Evolutionary conservation across 768 basidiomycete genomes (phyloP).

Genomic region (Mrakia gelida): DNA sequence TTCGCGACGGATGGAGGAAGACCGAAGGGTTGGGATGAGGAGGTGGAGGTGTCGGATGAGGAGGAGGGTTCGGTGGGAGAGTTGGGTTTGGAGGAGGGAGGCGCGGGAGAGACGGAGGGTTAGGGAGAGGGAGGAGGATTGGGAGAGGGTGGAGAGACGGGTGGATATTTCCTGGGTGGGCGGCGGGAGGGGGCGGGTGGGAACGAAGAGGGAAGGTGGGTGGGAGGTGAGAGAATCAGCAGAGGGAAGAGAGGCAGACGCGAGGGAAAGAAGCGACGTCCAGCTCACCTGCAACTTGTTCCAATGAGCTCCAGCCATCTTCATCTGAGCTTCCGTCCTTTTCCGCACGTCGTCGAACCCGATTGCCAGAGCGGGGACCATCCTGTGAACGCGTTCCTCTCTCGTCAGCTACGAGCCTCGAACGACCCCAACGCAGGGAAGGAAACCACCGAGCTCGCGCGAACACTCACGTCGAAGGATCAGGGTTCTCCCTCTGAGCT

Average conservation of each 20-base stretch:
- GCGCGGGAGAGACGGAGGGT: conserved; percentile 30
- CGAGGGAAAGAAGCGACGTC: conserved; percentile 27
- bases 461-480: conserved; percentile 41
- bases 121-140: conserved; percentile 26
- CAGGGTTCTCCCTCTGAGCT: conserved; percentile 42
- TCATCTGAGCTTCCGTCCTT: conserved; percentile 41
- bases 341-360: conserved; percentile 43
- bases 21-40: conserved; percentile 40
- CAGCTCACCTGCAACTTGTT: conserved; percentile 39
- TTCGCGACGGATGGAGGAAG: conserved; percentile 39
- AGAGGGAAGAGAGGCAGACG: conserved; percentile 32
- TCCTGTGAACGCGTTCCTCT: conserved; percentile 30
- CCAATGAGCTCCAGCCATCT: conserved; percentile 41
- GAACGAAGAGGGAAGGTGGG: neutral
- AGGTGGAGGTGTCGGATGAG: conserved; percentile 39
- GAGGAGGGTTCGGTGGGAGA: conserved; percentile 40
- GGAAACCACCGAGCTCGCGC: conserved; percentile 3
- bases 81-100: conserved; percentile 31
- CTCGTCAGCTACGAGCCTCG: neutral
- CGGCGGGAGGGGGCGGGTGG: neutral
- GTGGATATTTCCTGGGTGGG: conserved; percentile 35
- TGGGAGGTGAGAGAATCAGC: conserved; percentile 37
- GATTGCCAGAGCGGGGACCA: conserved; percentile 42
- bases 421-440: neutral
- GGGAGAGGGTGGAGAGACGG: conserved; percentile 35